Conservation (phyloP, 129 eudicot species). For the Flaveria sonorensis region DNA sequence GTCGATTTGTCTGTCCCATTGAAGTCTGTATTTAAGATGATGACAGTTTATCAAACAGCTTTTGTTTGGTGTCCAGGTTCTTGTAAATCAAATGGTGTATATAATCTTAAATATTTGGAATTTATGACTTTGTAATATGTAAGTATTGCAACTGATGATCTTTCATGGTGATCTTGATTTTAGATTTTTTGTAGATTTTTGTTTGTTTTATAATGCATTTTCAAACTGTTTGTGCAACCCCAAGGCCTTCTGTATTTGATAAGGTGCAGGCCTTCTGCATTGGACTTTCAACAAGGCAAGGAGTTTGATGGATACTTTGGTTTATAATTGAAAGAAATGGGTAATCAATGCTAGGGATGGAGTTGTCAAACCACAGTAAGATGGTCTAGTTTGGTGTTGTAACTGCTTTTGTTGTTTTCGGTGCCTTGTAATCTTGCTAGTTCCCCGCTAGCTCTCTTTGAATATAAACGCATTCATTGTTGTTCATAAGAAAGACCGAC, state of each 20-base stretch:
- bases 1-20: constrained; percentile 27
- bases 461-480: too few species aligned
- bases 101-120: constrained; percentile 15
- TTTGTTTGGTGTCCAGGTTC: constrained; percentile 26
- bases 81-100: constrained; percentile 36
- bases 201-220: neutral
- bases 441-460: too few species aligned
- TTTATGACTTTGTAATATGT: constrained; percentile 21
- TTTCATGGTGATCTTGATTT: constrained; percentile 15
- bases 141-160: constrained; percentile 9
- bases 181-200: neutral
- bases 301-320: too few species aligned
- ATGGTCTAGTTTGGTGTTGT: too few species aligned
- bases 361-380: too few species aligned
- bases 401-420: too few species aligned
- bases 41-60: constrained; percentile 18
- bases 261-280: neutral
- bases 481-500: too few species aligned
- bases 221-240: neutral
- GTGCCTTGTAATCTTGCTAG: too few species aligned
- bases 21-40: constrained; percentile 26
- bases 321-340: too few species aligned
- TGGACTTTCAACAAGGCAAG: too few species aligned
- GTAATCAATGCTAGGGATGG: too few species aligned
- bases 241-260: neutral